These are phyloP conservation scores for Ilyonectria robusta DNA, from an alignment of 2,329 filamentous ascomycete genomes.

Conservation along the genomic window DNA sequence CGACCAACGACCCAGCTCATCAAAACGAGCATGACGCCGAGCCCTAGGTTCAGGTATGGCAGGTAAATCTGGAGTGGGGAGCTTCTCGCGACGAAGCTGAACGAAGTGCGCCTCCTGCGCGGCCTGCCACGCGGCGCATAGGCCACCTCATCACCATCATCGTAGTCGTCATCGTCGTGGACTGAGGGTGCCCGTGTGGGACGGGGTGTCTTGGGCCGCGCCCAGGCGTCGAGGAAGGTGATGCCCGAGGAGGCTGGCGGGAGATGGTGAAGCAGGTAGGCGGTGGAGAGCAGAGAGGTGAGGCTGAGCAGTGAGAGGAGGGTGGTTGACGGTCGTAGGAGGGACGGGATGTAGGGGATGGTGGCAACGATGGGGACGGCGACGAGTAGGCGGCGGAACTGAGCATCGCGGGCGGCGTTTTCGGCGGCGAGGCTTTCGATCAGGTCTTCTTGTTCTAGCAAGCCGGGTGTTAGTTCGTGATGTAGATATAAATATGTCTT, in stretches of 20 bases:
- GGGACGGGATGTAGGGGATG: conserved; percentile 65
- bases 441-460: conserved; percentile 74
- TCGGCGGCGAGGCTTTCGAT: conserved; percentile 69
- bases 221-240: conserved; percentile 62
- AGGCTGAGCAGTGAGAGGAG: conserved; percentile 70
- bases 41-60: conserved; percentile 70
- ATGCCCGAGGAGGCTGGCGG: conserved; percentile 71
- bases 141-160: conserved; percentile 35
- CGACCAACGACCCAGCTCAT: conserved; percentile 58
- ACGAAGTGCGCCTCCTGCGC: conserved; percentile 38
- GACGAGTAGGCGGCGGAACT: conserved; percentile 72
- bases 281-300: conserved; percentile 74
- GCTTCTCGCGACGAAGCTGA: conserved; percentile 39
- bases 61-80: conserved; percentile 71
- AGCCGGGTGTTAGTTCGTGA: conserved; percentile 4
- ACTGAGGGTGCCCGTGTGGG: conserved; percentile 44
- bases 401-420: conserved; percentile 71
- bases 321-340: conserved; percentile 53
- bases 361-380: conserved; percentile 70
- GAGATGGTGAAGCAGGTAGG: conserved; percentile 71
- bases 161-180: conserved; percentile 36
- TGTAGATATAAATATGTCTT: too few relatives aligned
- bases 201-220: conserved; percentile 44
- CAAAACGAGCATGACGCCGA: conserved; percentile 68
- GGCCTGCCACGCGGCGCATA: conserved; percentile 32